Percentiles rank a stretch among this genome's conserved stretches.
phyloP scores from a whole-genome alignment of 176 grass and related monocot species.

The Zoysia pacifica region DNA sequence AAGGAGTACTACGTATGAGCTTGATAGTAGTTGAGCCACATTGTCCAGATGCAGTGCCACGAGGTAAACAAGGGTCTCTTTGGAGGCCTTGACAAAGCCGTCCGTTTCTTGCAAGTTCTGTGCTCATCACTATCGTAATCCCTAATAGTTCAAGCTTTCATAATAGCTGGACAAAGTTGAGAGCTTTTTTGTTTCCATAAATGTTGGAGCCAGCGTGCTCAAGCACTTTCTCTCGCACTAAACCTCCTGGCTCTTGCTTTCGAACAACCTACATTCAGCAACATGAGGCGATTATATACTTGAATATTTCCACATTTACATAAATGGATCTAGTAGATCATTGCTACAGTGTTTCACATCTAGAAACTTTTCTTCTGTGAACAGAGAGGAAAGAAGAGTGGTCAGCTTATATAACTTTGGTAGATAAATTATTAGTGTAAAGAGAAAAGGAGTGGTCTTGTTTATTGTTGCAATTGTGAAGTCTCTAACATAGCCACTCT shows the following conservation, averaged over 20 bases:
- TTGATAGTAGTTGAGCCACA: neutral
- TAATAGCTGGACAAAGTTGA: slow-evolving; percentile 14
- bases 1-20: neutral
- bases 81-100: slow-evolving; percentile 22
- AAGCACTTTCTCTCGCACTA: slow-evolving; percentile 16
- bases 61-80: neutral
- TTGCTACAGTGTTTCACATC: neutral
- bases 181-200: slow-evolving; percentile 42
- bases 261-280: slow-evolving; percentile 14
- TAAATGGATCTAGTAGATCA: neutral
- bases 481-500: neutral
- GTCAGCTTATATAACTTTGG: neutral
- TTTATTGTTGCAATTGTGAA: neutral
- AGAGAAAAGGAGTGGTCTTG: neutral
- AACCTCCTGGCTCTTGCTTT: neutral
- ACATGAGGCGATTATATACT: neutral
- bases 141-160: neutral
- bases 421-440: neutral
- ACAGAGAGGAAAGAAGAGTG: neutral
- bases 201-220: slow-evolving; percentile 34
- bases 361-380: neutral
- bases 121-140: slow-evolving; percentile 8
- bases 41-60: neutral
- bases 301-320: neutral
- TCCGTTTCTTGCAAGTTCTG: neutral